These are phyloP conservation scores for Malassezia psittaci DNA, from an alignment of 1,284 basidiomycete species.

Conservation along the genomic window DNA sequence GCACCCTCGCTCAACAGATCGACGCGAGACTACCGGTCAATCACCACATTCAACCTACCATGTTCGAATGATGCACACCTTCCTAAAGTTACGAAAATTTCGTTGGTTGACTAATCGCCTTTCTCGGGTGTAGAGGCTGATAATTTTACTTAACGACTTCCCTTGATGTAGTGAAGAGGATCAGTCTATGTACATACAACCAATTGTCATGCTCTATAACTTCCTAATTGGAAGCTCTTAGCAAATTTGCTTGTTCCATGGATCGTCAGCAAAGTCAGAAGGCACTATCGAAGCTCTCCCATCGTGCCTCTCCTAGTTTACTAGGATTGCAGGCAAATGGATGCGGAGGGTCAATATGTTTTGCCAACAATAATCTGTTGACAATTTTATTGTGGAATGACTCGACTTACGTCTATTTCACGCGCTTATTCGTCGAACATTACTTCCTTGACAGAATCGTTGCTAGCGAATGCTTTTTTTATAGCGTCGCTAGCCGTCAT, in stretches of 20 bases:
- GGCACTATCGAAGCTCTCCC: slow-evolving; percentile 22
- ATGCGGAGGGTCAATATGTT: slow-evolving; percentile 21
- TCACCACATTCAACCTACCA: slow-evolving; percentile 4
- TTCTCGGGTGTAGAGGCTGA: background rate
- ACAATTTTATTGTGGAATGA: slow-evolving; percentile 1
- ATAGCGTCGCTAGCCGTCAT: background rate
- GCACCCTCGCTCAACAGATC: slow-evolving; percentile 78
- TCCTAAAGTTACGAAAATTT: background rate
- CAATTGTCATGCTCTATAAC: too few relatives aligned
- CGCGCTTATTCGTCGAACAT: slow-evolving; percentile 4
- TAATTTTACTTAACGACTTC: too few relatives aligned
- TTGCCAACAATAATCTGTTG: slow-evolving; percentile 14
- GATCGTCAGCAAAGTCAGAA: background rate
- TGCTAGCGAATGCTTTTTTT: too few relatives aligned
- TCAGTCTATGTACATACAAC: too few relatives aligned
- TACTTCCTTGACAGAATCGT: background rate
- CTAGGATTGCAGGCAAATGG: slow-evolving; percentile 15
- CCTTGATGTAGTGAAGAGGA: too few relatives aligned
- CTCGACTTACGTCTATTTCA: background rate
- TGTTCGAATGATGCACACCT: background rate
- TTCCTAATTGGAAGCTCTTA: too few relatives aligned
- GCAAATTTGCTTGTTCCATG: too few relatives aligned
- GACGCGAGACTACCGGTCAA: slow-evolving; percentile 55
- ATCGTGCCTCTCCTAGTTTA: slow-evolving; percentile 8
- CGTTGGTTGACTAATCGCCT: slow-evolving; percentile 7